These are phyloP conservation scores for Clonostachys rosea DNA, from an alignment of 2,329 filamentous ascomycete species.

Conservation along the genomic window DNA sequence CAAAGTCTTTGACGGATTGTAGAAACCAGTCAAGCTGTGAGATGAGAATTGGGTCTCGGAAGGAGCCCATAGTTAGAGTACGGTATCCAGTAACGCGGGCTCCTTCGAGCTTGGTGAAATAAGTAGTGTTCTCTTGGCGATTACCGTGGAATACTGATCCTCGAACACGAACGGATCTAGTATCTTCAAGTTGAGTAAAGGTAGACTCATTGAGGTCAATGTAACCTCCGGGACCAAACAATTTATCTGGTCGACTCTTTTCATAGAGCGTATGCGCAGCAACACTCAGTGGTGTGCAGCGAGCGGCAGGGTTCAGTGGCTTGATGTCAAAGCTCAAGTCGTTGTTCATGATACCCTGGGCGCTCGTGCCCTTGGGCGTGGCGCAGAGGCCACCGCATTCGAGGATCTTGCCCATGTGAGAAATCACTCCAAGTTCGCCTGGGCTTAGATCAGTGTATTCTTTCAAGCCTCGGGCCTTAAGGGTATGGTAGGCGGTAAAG, in stretches of 20 bases:
- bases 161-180: not conserved
- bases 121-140: conserved; percentile 10
- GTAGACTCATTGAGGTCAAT: conserved; percentile 31
- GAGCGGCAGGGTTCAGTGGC: conserved; percentile 27
- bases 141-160: conserved; percentile 17
- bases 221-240: conserved; percentile 42
- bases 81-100: conserved; percentile 33
- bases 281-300: conserved; percentile 42
- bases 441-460: no score
- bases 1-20: conserved; percentile 8
- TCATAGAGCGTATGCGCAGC: conserved; percentile 51
- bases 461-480: no score
- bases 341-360: conserved; percentile 29
- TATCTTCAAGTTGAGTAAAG: conserved; percentile 12
- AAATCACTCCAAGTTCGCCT: no score
- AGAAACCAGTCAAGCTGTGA: conserved; percentile 25
- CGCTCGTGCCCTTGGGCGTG: conserved; percentile 36
- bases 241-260: conserved; percentile 44
- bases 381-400: conserved; percentile 46
- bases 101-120: conserved; percentile 42
- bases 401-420: conserved; percentile 48
- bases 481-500: conserved; percentile 11
- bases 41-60: conserved; percentile 18
- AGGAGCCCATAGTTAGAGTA: conserved; percentile 31
- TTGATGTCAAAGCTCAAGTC: conserved; percentile 39